A percentile compares a stretch with the other conserved stretches of the same genome.
Evolutionary conservation across 768 basidiomycete genomes (phyloP).

Genomic region (Sporobolomyces phaffii): DNA sequence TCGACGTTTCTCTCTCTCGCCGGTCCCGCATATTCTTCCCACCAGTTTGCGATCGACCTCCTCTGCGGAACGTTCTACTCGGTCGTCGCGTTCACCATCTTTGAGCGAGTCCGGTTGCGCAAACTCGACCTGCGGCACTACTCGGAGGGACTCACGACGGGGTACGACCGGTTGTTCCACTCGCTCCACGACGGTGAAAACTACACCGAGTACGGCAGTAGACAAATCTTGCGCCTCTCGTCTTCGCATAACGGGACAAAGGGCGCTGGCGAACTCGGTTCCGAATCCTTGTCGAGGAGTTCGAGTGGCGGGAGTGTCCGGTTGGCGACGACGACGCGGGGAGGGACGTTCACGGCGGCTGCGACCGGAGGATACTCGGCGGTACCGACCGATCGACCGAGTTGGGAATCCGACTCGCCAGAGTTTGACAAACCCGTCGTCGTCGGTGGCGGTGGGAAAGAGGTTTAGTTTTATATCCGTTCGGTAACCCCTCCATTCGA

Average conservation of each 20-base stretch:
- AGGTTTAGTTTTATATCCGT: no score
- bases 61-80: slow-evolving; percentile 33
- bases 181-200: slow-evolving; percentile 25
- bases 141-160: slow-evolving; percentile 28
- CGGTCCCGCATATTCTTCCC: not conserved
- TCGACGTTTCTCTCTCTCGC: not conserved
- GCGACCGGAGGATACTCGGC: not conserved
- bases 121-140: slow-evolving; percentile 26
- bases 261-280: not conserved
- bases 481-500: no score
- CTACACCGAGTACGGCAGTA: slow-evolving; percentile 18
- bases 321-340: not conserved
- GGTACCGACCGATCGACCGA: slow-evolving; percentile 3
- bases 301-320: not conserved
- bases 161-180: slow-evolving; percentile 22
- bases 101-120: slow-evolving; percentile 29
- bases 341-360: no score
- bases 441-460: no score
- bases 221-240: slow-evolving; percentile 11
- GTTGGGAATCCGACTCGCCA: not conserved
- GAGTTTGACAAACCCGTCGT: not conserved
- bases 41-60: slow-evolving; percentile 37
- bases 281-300: slow-evolving; percentile 4
- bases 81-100: slow-evolving; percentile 26
- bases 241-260: not conserved